A percentile compares a stretch with the other conserved stretches of the same genome.
Evolutionary conservation across 768 basidiomycete species (phyloP).

Genomic region (Butyriboletus loyo): DNA sequence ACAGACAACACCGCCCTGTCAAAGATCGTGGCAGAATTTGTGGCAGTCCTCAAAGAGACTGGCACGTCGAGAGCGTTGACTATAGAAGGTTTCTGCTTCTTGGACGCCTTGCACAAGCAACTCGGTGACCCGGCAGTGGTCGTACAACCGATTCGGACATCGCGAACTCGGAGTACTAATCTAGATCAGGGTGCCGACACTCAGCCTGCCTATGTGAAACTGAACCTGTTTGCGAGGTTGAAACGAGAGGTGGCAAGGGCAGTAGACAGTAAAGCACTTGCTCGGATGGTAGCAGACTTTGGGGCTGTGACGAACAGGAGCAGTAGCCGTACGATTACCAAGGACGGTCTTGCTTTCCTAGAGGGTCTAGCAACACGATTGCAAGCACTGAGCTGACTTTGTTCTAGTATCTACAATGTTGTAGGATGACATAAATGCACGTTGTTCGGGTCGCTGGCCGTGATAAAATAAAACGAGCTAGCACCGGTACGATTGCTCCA

Average conservation of each 20-base stretch:
- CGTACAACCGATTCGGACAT: constrained; percentile 49
- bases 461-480: too few relatives aligned
- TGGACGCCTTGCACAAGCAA: constrained; percentile 69
- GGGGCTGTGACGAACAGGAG: constrained; percentile 65
- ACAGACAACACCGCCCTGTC: constrained; percentile 56
- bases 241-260: constrained; percentile 52
- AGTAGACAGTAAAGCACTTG: constrained; percentile 53
- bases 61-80: constrained; percentile 66
- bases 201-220: constrained; percentile 52
- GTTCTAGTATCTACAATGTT: too few relatives aligned
- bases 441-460: too few relatives aligned
- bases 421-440: too few relatives aligned
- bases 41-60: constrained; percentile 53
- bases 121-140: constrained; percentile 66
- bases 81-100: constrained; percentile 66
- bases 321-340: constrained; percentile 69
- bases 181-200: constrained; percentile 38
- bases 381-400: constrained; percentile 28
- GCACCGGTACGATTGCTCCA: too few relatives aligned
- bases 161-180: constrained; percentile 39
- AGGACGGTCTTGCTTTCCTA: constrained; percentile 72
- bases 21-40: constrained; percentile 55
- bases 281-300: constrained; percentile 66
- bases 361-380: constrained; percentile 58
- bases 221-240: constrained; percentile 58